Evolutionary conservation across 176 grass and related monocot genomes (phyloP).

Genomic region (Lolium multiflorum): DNA sequence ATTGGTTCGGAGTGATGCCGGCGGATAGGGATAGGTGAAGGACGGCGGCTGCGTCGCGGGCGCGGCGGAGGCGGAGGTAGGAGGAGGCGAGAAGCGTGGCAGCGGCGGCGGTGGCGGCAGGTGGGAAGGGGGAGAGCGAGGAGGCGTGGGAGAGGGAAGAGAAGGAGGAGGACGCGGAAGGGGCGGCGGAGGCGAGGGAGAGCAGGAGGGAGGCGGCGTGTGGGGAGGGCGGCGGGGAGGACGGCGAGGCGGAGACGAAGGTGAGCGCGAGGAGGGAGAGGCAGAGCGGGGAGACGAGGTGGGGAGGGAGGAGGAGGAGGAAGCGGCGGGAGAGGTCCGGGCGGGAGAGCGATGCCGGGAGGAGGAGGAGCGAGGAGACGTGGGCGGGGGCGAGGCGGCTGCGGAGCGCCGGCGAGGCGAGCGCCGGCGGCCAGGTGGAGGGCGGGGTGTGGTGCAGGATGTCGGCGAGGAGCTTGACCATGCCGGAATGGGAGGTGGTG

Average conservation of each 20-base stretch:
- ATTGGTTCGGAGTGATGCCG: conserved; percentile 44
- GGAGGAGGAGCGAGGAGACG: conserved; percentile 1
- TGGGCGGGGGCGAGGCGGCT: conserved; percentile 14
- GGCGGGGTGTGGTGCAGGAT: conserved; percentile 46
- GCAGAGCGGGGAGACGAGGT: conserved; percentile 49
- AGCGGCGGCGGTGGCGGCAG: conserved; percentile 22
- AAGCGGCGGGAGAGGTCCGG: conserved; percentile 31
- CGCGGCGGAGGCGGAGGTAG: conserved; percentile 56
- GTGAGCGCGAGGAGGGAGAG: conserved; percentile 55
- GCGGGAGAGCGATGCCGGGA: not conserved
- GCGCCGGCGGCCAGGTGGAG: conserved; percentile 46
- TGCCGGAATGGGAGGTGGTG: conserved; percentile 37
- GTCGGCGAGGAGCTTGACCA: conserved; percentile 49
- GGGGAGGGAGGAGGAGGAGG: conserved; percentile 28
- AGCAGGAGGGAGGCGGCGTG: conserved; percentile 49
- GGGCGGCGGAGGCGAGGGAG: conserved; percentile 29
- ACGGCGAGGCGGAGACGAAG: conserved; percentile 42
- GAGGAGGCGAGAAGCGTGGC: conserved; percentile 49
- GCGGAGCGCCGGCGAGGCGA: conserved; percentile 48
- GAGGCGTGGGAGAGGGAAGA: conserved; percentile 19
- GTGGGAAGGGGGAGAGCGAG: conserved; percentile 13
- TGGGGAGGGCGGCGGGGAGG: conserved; percentile 33
- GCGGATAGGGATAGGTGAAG: conserved; percentile 47
- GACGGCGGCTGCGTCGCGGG: conserved; percentile 52
- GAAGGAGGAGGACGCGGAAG: conserved; percentile 23